These are phyloP conservation scores for Nepenthes mirabilis DNA, from an alignment of 148 eudicot genomes.

Conservation along the genomic window DNA sequence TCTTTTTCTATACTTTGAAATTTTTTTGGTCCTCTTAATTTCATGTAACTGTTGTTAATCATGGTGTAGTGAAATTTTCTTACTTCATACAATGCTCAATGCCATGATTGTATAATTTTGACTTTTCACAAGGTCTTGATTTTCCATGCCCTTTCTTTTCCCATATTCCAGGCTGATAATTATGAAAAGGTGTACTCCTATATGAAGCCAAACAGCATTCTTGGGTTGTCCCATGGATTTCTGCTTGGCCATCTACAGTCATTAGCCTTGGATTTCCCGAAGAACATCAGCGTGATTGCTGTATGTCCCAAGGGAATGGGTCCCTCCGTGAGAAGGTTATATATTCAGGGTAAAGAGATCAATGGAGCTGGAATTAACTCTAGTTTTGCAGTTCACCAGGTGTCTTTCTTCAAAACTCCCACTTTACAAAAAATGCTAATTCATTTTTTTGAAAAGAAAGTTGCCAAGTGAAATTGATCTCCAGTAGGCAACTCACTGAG, in stretches of 20 bases:
- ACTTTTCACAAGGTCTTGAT: too few species aligned
- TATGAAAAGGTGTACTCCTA: conserved; percentile 77
- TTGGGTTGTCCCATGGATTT: conserved; percentile 98
- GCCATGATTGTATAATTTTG: too few species aligned
- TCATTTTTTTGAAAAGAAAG: background rate
- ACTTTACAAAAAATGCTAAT: conserved; percentile 1
- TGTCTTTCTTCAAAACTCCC: conserved; percentile 8
- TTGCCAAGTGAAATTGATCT: background rate
- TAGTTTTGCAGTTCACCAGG: conserved; percentile 98
- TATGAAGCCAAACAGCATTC: conserved; percentile 96
- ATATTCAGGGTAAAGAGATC: conserved; percentile 87
- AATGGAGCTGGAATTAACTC: conserved; percentile 98
- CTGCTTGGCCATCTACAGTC: conserved; percentile 97
- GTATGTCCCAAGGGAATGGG: conserved; percentile 99
- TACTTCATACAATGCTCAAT: too few species aligned
- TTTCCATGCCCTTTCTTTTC: too few species aligned
- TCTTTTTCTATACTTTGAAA: background rate
- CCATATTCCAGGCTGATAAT: conserved; percentile 62
- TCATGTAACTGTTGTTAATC: too few species aligned
- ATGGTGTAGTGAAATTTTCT: too few species aligned
- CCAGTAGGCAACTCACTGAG: too few species aligned
- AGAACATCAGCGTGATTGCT: conserved; percentile 83
- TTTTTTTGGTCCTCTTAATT: too few species aligned
- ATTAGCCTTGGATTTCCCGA: conserved; percentile 73
- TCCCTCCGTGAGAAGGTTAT: conserved; percentile 92